These are phyloP conservation scores for Persicaria maculosa DNA, from an alignment of 148 eudicot species.

Conservation along the genomic window DNA sequence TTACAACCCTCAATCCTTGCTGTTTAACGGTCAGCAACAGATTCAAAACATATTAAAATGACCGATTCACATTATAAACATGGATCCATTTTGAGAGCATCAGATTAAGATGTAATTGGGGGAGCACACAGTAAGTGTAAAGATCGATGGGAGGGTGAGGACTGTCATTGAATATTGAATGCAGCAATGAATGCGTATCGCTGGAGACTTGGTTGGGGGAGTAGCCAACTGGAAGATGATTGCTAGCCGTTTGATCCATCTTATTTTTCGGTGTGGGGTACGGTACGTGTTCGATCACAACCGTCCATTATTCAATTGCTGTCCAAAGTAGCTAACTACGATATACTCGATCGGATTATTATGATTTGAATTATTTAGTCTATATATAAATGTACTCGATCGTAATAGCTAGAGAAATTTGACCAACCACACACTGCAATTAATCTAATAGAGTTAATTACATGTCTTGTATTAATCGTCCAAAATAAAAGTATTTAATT, in stretches of 20 bases:
- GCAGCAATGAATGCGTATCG: constrained; percentile 5
- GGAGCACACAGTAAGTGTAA: background rate
- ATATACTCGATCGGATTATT: background rate
- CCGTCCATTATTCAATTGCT: background rate
- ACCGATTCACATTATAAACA: too few relatives aligned
- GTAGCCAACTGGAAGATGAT: constrained; percentile 9
- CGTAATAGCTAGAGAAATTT: too few relatives aligned
- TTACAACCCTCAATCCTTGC: background rate
- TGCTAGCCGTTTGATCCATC: background rate
- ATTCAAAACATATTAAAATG: too few relatives aligned
- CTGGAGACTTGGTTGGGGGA: background rate
- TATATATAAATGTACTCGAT: too few relatives aligned
- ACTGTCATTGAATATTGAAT: background rate
- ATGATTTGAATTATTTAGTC: background rate
- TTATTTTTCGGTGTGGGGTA: background rate
- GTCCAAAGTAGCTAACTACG: background rate
- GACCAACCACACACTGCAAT: too few relatives aligned
- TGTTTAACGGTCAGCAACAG: background rate
- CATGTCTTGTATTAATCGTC: too few relatives aligned
- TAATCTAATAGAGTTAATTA: too few relatives aligned
- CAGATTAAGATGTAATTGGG: background rate
- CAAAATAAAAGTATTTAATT: too few relatives aligned
- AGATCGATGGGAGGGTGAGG: background rate
- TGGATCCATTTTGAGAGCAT: background rate
- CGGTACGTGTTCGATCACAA: constrained; percentile 1